Percentiles rank a stretch among this genome's conserved stretches.
Evolutionary conservation across 2,329 filamentous ascomycete genomes (phyloP).

Genomic region (Colletotrichum neosansevieriae): DNA sequence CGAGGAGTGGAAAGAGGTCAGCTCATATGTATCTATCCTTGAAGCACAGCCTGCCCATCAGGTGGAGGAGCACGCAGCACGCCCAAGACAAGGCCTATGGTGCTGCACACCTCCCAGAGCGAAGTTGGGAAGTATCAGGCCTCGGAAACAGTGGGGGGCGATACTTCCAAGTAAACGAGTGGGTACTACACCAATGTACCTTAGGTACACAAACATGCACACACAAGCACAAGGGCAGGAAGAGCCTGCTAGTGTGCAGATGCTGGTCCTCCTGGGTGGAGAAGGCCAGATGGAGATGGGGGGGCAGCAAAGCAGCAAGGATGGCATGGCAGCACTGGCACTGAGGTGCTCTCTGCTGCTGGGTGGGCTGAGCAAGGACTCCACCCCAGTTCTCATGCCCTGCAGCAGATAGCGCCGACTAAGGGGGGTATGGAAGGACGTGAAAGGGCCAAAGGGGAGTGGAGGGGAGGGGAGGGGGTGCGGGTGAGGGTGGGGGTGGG

Average conservation of each 20-base stretch:
- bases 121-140: slow-evolving; percentile 17
- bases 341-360: slow-evolving; percentile 14
- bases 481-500: background rate
- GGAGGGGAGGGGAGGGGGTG: background rate
- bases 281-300: slow-evolving; percentile 34
- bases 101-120: slow-evolving; percentile 22
- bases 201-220: slow-evolving; percentile 17
- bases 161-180: slow-evolving; percentile 22
- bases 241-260: slow-evolving; percentile 33
- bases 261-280: slow-evolving; percentile 22
- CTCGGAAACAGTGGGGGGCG: background rate
- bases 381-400: slow-evolving; percentile 35
- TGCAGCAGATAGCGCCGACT: slow-evolving; percentile 39
- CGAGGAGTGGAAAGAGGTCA: slow-evolving; percentile 40
- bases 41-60: slow-evolving; percentile 41
- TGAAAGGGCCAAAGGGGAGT: background rate
- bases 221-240: slow-evolving; percentile 37
- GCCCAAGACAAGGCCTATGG: slow-evolving; percentile 27
- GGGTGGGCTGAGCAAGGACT: slow-evolving; percentile 38
- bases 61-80: slow-evolving; percentile 24
- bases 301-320: slow-evolving; percentile 32
- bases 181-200: slow-evolving; percentile 2
- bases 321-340: slow-evolving; percentile 23
- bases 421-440: background rate
- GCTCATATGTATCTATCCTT: slow-evolving; percentile 43